phyloP scores from a whole-genome alignment of 805 yeast species.

The Schwanniomyces polymorphus region DNA sequence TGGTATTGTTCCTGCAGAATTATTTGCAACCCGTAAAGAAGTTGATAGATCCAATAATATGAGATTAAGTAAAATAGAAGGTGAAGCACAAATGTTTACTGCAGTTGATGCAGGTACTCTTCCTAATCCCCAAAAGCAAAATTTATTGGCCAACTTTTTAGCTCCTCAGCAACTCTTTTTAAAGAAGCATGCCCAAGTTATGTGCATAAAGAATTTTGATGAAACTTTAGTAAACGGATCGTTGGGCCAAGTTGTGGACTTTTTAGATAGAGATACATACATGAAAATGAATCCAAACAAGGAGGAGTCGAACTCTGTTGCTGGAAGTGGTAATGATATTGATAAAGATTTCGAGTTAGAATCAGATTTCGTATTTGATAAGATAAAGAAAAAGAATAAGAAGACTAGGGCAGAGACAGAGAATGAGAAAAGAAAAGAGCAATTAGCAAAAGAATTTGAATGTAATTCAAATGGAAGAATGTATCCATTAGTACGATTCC shows the following conservation, averaged over 20 bases:
- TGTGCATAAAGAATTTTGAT: constrained; percentile 78
- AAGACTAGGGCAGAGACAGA: constrained; percentile 11
- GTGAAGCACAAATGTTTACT: constrained; percentile 40
- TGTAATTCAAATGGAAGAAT: constrained; percentile 47
- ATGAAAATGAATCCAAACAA: constrained; percentile 16
- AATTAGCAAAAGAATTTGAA: constrained; percentile 42
- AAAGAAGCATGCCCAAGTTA: constrained; percentile 77
- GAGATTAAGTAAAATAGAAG: constrained; percentile 48
- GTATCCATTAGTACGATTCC: constrained; percentile 76
- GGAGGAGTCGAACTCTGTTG: background rate
- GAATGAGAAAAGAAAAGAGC: constrained; percentile 49
- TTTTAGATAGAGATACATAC: constrained; percentile 43
- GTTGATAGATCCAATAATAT: constrained; percentile 64
- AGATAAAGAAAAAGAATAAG: background rate
- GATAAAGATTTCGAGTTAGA: constrained; percentile 2
- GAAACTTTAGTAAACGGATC: constrained; percentile 76
- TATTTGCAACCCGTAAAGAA: constrained; percentile 71
- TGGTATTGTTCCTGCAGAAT: constrained; percentile 70
- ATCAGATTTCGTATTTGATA: constrained; percentile 17
- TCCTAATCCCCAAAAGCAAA: constrained; percentile 43
- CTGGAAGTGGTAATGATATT: background rate
- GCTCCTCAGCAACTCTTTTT: constrained; percentile 59
- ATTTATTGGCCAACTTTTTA: constrained; percentile 54
- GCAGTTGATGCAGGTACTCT: constrained; percentile 58
- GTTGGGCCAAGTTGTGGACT: constrained; percentile 65